Base-by-base conservation (phyloP, 495 filamentous ascomycete genomes). In the Hyaloscypha finlandica region DNA sequence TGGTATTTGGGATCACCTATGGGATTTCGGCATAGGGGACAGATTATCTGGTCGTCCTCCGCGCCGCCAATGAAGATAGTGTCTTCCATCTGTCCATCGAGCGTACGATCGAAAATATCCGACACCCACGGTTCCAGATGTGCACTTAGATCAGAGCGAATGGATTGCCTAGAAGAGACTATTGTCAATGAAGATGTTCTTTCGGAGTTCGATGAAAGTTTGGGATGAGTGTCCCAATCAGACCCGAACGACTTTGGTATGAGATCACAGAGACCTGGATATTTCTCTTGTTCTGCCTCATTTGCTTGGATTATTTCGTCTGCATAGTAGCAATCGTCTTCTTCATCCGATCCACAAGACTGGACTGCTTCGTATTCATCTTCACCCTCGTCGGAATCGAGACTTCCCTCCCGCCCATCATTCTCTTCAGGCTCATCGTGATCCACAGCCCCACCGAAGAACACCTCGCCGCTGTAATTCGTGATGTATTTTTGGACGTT, bases 1-100 rank as follows among this genome's bases (percentile, higher is more conserved):
- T 66, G 63, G 52, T 66, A 19, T n/a, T 8, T 45, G 16, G 29
- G 45, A 19, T 66, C 55, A 51, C 63, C 54, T 9, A 66, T 14
- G 16, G 63, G 63, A 30, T n/a, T 52, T 9, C 32, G 22, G 30
- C 63, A 59, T 14, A 48, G 16, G 11, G 54, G 39, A 53, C 63
- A 66, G 12, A 30, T 3, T 14, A 31, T n/a, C 8, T 32, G 20
- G 42, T 39, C 58, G 5, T 62, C 59, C n/a, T 62, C 59, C 9
- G 35, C 39, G 20, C 59, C 42, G 0, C 59, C 59, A 12, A 62
- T 22, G 45, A 62, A 62, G 19, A 31, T 29, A n/a, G 25, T 62
- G 12, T 62, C 59, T 30, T 33, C 8, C 37, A 62, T 62, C 31
- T 52, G 59, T n/a, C 20, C 35, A 31, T 62, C 59, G n/a, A 62